phyloP scores from a whole-genome alignment of 129 eudicot genomes.

The Helianthus annuus region DNA sequence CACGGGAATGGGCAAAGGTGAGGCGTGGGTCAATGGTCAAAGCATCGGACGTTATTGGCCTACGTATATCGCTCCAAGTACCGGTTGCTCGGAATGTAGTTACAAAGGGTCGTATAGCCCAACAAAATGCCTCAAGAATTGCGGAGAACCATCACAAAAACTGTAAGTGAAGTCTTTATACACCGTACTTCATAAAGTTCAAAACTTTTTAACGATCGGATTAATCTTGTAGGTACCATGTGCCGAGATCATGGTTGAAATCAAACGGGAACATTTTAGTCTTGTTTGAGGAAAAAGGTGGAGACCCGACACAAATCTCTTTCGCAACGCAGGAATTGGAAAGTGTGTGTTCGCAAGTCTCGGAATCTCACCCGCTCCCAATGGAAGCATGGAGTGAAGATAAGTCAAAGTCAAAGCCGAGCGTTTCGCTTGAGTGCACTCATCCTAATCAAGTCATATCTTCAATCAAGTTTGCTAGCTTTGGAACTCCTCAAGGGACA shows the following conservation, averaged over 20 bases:
- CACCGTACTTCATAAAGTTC: background rate
- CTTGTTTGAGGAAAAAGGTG: constrained; percentile 81
- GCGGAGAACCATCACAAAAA: constrained; percentile 82
- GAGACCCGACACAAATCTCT: constrained; percentile 73
- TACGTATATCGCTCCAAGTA: constrained; percentile 47
- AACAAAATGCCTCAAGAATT: constrained; percentile 69
- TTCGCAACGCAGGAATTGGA: constrained; percentile 51
- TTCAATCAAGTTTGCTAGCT: constrained; percentile 79
- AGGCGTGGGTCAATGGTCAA: constrained; percentile 96
- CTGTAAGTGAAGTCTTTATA: constrained; percentile 51
- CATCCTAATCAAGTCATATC: constrained; percentile 67
- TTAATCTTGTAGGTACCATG: constrained; percentile 68
- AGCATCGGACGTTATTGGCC: constrained; percentile 99
- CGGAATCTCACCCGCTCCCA: constrained; percentile 71
- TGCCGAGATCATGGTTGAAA: constrained; percentile 86
- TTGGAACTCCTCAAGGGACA: constrained; percentile 73
- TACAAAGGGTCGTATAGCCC: constrained; percentile 64
- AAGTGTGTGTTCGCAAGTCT: constrained; percentile 76
- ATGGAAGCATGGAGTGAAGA: constrained; percentile 68
- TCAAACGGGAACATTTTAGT: constrained; percentile 63
- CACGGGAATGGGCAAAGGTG: constrained; percentile 90
- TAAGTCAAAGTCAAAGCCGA: constrained; percentile 47
- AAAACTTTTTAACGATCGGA: background rate
- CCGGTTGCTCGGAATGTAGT: constrained; percentile 67
- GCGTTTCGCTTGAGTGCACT: constrained; percentile 60